Evolutionary conservation across 169 alveolate species (phyloP), one percentile per base, ranked within the genome.

Genomic region (Plasmodium vivax): DNA sequence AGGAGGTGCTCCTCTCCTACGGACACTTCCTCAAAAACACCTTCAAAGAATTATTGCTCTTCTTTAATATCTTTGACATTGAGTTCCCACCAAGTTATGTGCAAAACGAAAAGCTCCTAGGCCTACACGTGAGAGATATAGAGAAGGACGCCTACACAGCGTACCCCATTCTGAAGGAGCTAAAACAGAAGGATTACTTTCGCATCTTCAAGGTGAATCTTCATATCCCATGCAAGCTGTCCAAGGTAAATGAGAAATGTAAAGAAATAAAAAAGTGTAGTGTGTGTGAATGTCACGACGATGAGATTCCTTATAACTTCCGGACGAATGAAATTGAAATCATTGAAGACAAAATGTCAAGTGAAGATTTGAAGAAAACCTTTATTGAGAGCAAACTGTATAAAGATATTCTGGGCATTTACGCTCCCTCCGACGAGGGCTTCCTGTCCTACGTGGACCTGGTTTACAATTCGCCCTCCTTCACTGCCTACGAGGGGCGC

Each of bases 261-360:
- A 85, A 85, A 74, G 93, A 85, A 54, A 74, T 74, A 30, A 73
- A 74, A 85, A 85, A 85, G 62, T 85, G 93, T 38, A 85, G 81
- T 85, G 85, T 85, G 34, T 85, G 93, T 85, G 93, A 85, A 51
- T 85, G 93, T 75, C 81, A 74, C 8, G 36, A 85, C 32, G 93
- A 85, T 58, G 85, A 85, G 19, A 85, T 85, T 16, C 93, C 93
- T 0, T 85, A 47, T 23, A 85, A 85, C 79, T 85, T 85, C 45
- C 38, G 93, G 27, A 85, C 93, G 0, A 85, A 85, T 19, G 93
- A 85, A 85, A 77, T 85, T 5, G 93, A 85, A 75, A 85, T 85
- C 1, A 85, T 85, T 45, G 82, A 85, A 34, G 62, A 85, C 32
- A 51, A 85, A 74, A 19, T 74, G 77, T 12, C 93, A 2, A 56